phyloP scores from a whole-genome alignment of 371 early-diverging fungal genomes.

The Rhizomucor miehei region DNA sequence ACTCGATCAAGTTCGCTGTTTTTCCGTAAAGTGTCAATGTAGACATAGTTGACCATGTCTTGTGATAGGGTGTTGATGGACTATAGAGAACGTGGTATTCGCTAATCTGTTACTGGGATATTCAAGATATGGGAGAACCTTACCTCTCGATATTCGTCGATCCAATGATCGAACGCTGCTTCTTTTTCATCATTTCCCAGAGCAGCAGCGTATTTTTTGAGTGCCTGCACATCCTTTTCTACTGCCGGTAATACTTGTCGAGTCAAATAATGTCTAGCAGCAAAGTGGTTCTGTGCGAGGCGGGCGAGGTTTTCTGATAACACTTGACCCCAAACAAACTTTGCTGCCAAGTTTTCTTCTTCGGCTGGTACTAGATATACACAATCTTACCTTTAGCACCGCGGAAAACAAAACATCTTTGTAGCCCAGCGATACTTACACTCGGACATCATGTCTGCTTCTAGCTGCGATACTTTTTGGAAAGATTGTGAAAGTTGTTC shows the following conservation, averaged over 20 bases:
- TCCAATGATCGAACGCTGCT: constrained; percentile 30
- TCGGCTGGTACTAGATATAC: constrained; percentile 31
- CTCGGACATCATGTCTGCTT: constrained; percentile 59
- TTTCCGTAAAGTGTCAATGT: constrained; percentile 54
- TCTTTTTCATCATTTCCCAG: constrained; percentile 11
- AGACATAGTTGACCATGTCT: constrained; percentile 50
- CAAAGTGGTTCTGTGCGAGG: constrained; percentile 65
- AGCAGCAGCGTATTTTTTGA: constrained; percentile 28
- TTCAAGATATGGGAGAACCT: too few species aligned
- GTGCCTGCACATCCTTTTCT: constrained; percentile 45
- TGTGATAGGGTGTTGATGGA: constrained; percentile 30
- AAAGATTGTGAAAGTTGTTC: constrained; percentile 50
- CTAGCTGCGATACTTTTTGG: constrained; percentile 54
- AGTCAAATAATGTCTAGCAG: constrained; percentile 65
- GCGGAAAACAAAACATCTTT: neutral
- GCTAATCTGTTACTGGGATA: too few species aligned
- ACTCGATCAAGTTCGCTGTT: constrained; percentile 68
- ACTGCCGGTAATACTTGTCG: constrained; percentile 64
- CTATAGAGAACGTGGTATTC: too few species aligned
- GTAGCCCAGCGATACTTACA: constrained; percentile 28
- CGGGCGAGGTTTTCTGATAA: constrained; percentile 66
- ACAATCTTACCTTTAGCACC: neutral
- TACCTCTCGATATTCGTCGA: constrained; percentile 38
- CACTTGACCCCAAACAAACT: constrained; percentile 66
- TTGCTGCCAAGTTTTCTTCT: constrained; percentile 55